A percentile compares a stretch with the other conserved stretches of the same genome.
Evolutionary conservation across 768 basidiomycete genomes (phyloP).

Genomic region (Tulasnella sp.): DNA sequence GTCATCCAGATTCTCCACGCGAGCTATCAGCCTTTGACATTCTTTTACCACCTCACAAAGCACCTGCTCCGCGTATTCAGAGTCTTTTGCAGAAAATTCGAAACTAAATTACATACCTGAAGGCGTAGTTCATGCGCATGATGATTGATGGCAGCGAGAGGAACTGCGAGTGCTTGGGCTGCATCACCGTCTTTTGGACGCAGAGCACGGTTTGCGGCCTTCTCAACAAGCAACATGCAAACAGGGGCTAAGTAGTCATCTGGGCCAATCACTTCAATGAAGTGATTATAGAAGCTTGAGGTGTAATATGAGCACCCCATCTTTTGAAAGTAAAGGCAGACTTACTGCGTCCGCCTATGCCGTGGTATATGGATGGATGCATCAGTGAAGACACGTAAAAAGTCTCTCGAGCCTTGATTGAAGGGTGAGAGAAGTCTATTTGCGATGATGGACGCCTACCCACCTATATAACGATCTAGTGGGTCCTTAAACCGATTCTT

Average conservation of each 20-base stretch:
- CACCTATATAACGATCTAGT: constrained; percentile 49
- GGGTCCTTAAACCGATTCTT: constrained; percentile 41
- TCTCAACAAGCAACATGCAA: constrained; percentile 75
- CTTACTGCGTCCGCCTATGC: constrained; percentile 79
- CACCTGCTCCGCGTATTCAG: constrained; percentile 30
- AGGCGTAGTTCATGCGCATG: constrained; percentile 34
- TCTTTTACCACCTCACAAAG: constrained; percentile 56
- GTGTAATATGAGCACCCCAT: constrained; percentile 11
- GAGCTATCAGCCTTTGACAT: constrained; percentile 40
- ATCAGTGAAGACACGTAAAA: constrained; percentile 85
- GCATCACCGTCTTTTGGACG: constrained; percentile 51
- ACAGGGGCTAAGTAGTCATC: constrained; percentile 71
- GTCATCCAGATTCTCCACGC: constrained; percentile 18
- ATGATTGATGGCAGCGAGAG: constrained; percentile 51
- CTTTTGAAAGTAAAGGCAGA: constrained; percentile 14
- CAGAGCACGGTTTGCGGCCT: constrained; percentile 51
- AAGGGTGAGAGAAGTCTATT: background rate
- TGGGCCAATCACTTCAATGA: constrained; percentile 69
- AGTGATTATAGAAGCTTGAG: constrained; percentile 76
- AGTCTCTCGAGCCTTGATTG: constrained; percentile 46
- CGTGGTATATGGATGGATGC: constrained; percentile 84
- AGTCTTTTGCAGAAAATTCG: background rate
- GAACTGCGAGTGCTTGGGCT: constrained; percentile 46
- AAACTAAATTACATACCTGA: constrained; percentile 30
- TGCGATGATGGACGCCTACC: background rate